These are phyloP conservation scores for Penicillium palitans DNA, from an alignment of 2,329 filamentous ascomycete species.

Conservation along the genomic window DNA sequence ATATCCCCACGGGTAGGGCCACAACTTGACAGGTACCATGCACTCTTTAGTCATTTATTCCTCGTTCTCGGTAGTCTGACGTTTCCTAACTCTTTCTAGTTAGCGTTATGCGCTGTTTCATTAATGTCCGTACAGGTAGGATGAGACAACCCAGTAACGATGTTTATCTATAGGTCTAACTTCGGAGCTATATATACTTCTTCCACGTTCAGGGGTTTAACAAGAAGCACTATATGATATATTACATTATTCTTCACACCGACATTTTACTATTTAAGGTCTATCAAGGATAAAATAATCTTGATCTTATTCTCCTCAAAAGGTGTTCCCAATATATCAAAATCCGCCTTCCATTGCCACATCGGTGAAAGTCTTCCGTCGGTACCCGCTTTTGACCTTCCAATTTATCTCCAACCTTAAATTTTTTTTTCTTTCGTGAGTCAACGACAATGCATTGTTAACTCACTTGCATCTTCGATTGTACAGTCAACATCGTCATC, in stretches of 20 bases:
- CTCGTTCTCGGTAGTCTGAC: background rate
- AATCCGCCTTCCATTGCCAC: constrained; percentile 14
- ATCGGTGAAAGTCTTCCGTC: constrained; percentile 20
- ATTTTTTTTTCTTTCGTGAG: constrained; percentile 13
- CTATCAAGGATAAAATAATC: no score
- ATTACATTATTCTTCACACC: background rate
- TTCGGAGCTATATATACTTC: background rate
- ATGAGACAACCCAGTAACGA: background rate
- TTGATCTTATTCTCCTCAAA: background rate
- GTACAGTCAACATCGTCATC: background rate
- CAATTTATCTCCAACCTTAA: constrained; percentile 21
- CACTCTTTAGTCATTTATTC: background rate
- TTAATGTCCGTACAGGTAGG: background rate
- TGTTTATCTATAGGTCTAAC: background rate
- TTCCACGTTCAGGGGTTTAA: background rate
- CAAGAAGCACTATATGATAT: background rate
- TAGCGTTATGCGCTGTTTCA: background rate
- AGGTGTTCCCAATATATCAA: background rate
- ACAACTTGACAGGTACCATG: background rate
- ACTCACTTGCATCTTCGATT: background rate
- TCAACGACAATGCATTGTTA: constrained; percentile 7
- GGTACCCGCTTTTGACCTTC: constrained; percentile 30
- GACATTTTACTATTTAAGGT: background rate
- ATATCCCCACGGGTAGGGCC: background rate
- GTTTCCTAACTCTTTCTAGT: background rate